These are phyloP conservation scores for Cryptococcus depauperatus DNA, from an alignment of 1,284 basidiomycete species.

Conservation along the genomic window DNA sequence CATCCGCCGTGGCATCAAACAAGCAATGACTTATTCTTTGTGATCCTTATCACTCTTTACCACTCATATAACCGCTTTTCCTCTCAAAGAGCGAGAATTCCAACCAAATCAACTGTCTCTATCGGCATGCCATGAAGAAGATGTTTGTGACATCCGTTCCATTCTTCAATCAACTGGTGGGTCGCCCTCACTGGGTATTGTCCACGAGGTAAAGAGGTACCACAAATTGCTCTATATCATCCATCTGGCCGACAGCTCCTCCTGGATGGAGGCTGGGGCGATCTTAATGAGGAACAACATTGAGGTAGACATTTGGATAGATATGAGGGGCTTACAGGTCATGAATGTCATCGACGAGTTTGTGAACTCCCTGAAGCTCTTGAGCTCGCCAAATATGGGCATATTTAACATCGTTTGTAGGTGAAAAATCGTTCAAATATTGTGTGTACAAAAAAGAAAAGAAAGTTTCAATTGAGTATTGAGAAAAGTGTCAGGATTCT, in stretches of 20 bases:
- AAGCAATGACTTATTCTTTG: slow-evolving; percentile 15
- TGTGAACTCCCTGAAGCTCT: not conserved
- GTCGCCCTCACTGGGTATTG: slow-evolving; percentile 16
- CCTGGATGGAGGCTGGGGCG: slow-evolving; percentile 9
- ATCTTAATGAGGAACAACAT: slow-evolving; percentile 6
- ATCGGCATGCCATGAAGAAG: slow-evolving; percentile 13
- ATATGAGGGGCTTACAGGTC: slow-evolving; percentile 4
- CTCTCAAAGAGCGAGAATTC: slow-evolving; percentile 27
- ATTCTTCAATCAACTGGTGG: slow-evolving; percentile 23
- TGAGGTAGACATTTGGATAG: not conserved
- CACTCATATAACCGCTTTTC: slow-evolving; percentile 29
- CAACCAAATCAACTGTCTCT: slow-evolving; percentile 19
- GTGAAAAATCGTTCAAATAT: too few species aligned
- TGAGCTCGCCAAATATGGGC: not conserved
- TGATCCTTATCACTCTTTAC: slow-evolving; percentile 36
- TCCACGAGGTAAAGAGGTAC: slow-evolving; percentile 19
- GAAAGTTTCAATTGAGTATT: too few species aligned
- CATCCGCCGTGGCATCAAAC: slow-evolving; percentile 23
- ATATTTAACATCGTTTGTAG: too few species aligned
- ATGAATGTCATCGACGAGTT: slow-evolving; percentile 8
- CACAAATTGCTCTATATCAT: slow-evolving; percentile 8
- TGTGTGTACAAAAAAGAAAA: too few species aligned
- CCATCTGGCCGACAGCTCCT: slow-evolving; percentile 17
- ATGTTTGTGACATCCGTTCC: slow-evolving; percentile 14
- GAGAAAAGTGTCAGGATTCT: too few species aligned